These are phyloP conservation scores for Penstemon eatonii DNA, from an alignment of 257 asterid genomes.

Conservation along the genomic window DNA sequence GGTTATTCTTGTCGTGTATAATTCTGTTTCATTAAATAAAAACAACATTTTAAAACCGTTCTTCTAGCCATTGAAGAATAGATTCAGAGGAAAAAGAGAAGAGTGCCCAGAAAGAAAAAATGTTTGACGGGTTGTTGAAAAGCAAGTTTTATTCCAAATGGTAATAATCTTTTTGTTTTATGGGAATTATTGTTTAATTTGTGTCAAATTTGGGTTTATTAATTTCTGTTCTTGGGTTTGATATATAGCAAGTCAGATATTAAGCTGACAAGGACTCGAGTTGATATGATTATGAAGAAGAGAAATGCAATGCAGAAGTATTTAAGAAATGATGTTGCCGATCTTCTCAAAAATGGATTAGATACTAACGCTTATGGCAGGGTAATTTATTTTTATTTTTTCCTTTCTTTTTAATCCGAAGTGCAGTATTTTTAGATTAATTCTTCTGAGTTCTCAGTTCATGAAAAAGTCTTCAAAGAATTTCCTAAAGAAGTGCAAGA, in stretches of 20 bases:
- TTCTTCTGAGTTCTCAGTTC: not conserved
- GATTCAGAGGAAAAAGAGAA: not conserved
- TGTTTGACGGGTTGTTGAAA: conserved; percentile 63
- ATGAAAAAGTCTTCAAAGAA: conserved; percentile 7
- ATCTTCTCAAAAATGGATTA: conserved; percentile 64
- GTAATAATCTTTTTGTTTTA: conserved; percentile 35
- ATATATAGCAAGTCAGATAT: conserved; percentile 63
- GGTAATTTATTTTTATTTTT: conserved; percentile 39
- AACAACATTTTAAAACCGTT: conserved; percentile 26
- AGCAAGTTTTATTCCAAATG: conserved; percentile 72
- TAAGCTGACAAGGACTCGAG: conserved; percentile 54
- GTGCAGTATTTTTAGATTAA: conserved; percentile 5
- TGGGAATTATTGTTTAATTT: no score
- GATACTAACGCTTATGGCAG: conserved; percentile 69
- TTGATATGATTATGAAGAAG: conserved; percentile 68
- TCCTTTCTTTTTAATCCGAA: not conserved
- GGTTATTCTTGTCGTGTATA: conserved; percentile 33
- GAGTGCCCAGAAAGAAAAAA: conserved; percentile 24
- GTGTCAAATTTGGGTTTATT: not conserved
- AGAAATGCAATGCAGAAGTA: conserved; percentile 76
- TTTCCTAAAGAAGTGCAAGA: not conserved
- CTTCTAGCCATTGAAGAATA: conserved; percentile 7
- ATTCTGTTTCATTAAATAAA: conserved; percentile 32
- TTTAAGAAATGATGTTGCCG: conserved; percentile 71
- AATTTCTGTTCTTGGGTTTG: conserved; percentile 3